These are phyloP conservation scores for Tetraselmis chui DNA, from an alignment of 139 green algal species.

Conservation along the genomic window DNA sequence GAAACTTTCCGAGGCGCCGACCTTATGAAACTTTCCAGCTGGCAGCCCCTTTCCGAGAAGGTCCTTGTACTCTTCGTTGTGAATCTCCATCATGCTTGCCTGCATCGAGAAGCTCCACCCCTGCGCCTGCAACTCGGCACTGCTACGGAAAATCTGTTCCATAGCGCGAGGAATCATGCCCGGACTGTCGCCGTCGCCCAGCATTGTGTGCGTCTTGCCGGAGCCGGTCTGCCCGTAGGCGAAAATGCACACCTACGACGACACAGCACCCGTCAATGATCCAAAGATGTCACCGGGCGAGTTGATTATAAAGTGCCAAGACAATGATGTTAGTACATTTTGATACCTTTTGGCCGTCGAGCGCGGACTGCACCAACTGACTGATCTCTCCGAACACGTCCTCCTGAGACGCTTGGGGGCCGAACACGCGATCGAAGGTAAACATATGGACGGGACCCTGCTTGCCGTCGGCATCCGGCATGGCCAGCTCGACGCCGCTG, in stretches of 20 bases:
- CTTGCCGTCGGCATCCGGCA: constrained; percentile 16
- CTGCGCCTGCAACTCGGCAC: constrained; percentile 47
- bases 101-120: constrained; percentile 84
- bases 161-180: constrained; percentile 84
- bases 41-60: constrained; percentile 40
- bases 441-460: constrained; percentile 23
- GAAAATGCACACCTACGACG: constrained; percentile 81
- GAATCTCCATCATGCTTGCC: constrained; percentile 87
- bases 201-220: constrained; percentile 83
- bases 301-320: too few species aligned
- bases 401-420: constrained; percentile 41
- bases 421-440: constrained; percentile 82
- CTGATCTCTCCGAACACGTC: constrained; percentile 84
- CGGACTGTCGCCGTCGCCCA: constrained; percentile 49
- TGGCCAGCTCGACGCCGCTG: constrained; percentile 30
- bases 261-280: constrained; percentile 49
- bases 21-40: constrained; percentile 22
- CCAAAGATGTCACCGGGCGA: too few species aligned
- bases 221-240: constrained; percentile 82
- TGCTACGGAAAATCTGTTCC: constrained; percentile 59
- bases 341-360: constrained; percentile 92
- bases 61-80: constrained; percentile 90
- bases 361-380: constrained; percentile 73
- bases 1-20: neutral
- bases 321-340: too few species aligned